Percentiles rank a stretch among this genome's conserved stretches.
Evolutionary conservation across 345 rosid genomes (phyloP).

Genomic region (Eucalyptus lansdowneana): DNA sequence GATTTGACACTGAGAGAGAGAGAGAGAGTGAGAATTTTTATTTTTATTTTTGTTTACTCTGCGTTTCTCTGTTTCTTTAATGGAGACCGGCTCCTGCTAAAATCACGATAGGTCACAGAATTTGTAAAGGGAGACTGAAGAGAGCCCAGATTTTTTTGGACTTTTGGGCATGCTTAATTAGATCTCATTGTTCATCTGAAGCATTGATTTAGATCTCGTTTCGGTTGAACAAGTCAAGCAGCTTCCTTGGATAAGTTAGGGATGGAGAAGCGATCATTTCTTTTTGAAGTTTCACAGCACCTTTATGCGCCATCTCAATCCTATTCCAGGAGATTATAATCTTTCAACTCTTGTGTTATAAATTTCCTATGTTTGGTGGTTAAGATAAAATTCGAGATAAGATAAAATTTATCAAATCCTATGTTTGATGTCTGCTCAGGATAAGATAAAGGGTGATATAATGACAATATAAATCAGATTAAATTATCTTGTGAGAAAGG

Average conservation of each 20-base stretch:
- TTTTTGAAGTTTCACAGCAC: too few relatives aligned
- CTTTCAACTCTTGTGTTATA: accelerated
- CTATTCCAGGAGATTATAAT: accelerated
- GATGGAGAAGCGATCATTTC: neutral
- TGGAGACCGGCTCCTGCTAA: neutral
- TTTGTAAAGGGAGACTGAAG: neutral
- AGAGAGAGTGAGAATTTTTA: neutral
- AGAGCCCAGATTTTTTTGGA: neutral
- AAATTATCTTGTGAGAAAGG: accelerated
- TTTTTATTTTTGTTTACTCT: neutral
- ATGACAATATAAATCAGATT: too few relatives aligned
- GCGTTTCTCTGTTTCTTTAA: neutral
- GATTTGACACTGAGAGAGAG: neutral
- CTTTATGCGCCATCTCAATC: accelerated
- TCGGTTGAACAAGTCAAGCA: neutral
- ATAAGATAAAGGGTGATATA: too few relatives aligned
- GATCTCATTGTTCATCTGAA: neutral
- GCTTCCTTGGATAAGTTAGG: neutral
- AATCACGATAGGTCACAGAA: neutral
- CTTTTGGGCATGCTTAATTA: neutral
- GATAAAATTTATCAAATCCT: too few relatives aligned
- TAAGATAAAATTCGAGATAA: accelerated
- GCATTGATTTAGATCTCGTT: neutral
- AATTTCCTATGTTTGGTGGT: accelerated
- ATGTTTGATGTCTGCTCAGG: accelerated